Conservation (phyloP, 805 yeast genomes). For the Limtongia smithiae region DNA sequence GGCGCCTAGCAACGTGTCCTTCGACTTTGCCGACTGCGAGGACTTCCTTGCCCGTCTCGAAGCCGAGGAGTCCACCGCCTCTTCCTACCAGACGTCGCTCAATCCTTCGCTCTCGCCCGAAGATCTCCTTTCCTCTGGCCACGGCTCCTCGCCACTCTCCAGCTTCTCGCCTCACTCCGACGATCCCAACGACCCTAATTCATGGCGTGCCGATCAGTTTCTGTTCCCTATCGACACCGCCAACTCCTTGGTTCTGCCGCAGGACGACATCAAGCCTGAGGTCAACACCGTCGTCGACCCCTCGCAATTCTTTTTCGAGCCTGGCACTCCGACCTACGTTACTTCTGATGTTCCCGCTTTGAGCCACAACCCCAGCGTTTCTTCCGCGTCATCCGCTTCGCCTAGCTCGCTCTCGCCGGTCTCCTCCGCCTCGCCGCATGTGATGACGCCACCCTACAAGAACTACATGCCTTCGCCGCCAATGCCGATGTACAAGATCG, state of each 20-base stretch:
- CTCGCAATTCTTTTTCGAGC: constrained; percentile 3
- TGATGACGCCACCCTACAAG: constrained; percentile 15
- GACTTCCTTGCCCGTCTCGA: constrained; percentile 31
- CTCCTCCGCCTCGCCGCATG: constrained; percentile 15
- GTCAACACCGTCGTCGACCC: background rate
- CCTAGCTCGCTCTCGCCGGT: constrained; percentile 20
- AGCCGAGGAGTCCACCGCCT: constrained; percentile 22
- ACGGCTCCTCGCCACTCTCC: constrained; percentile 27
- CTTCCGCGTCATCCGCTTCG: constrained; percentile 8
- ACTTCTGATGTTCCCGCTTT: constrained; percentile 1
- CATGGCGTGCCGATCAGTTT: constrained; percentile 19
- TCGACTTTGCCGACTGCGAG: constrained; percentile 32
- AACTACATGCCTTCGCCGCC: constrained; percentile 12
- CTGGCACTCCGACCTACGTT: background rate
- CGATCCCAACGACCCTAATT: constrained; percentile 13
- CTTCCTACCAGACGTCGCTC: constrained; percentile 15
- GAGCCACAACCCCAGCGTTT: background rate
- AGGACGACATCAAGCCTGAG: constrained; percentile 5
- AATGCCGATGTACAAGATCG: background rate
- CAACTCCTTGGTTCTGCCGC: background rate
- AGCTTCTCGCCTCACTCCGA: constrained; percentile 16
- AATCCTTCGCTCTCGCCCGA: constrained; percentile 23
- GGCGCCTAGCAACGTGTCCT: constrained; percentile 10
- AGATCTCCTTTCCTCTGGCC: constrained; percentile 20
- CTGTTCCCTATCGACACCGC: constrained; percentile 20